phyloP scores from a whole-genome alignment of 441 rosid species.

The Jatropha podagrica region DNA sequence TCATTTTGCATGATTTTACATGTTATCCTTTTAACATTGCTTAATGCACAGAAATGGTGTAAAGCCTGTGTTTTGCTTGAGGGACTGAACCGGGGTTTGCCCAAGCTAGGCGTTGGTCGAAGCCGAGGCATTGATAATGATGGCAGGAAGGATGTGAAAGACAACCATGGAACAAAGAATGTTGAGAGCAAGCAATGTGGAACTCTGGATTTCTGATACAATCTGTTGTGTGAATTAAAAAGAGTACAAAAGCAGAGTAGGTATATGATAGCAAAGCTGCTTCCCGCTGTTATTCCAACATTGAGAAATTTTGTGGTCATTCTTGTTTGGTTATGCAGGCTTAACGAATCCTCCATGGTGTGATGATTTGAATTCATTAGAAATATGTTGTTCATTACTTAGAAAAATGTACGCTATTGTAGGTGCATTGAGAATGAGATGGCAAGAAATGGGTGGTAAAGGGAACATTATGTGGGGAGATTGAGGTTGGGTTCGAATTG shows the following conservation, averaged over 20 bases:
- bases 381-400: no score
- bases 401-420: no score
- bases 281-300: not conserved
- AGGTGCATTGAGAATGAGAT: no score
- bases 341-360: not conserved
- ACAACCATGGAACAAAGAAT: conserved; percentile 31
- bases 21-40: not conserved
- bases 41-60: conserved; percentile 72
- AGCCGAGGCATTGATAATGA: conserved; percentile 46
- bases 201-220: conserved; percentile 43
- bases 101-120: conserved; percentile 85
- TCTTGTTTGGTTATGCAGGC: not conserved
- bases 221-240: not conserved
- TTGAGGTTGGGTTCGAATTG: no score
- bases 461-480: no score
- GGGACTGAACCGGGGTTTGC: conserved; percentile 86
- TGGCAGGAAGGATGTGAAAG: conserved; percentile 34
- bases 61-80: conserved; percentile 91
- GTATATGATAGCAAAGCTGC: not conserved
- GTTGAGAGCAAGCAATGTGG: conserved; percentile 84
- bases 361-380: not conserved
- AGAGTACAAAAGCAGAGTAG: not conserved
- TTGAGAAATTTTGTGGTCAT: not conserved
- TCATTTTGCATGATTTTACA: not conserved
- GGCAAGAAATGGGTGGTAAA: no score